These are phyloP conservation scores for Hamigera avellanea DNA, from an alignment of 495 filamentous ascomycete genomes.

Conservation along the genomic window DNA sequence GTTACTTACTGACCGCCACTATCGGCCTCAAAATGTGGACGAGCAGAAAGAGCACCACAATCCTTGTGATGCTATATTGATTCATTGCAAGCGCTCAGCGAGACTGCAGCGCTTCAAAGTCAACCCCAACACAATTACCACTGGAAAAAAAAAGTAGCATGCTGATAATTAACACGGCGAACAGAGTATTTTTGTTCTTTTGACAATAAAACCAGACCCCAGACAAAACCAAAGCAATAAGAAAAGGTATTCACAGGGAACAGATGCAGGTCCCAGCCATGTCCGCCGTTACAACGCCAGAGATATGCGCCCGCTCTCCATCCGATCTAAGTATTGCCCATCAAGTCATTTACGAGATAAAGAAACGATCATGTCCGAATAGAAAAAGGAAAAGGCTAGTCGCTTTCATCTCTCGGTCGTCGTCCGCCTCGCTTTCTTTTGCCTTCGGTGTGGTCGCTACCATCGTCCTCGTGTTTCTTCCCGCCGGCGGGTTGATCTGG, in stretches of 20 bases:
- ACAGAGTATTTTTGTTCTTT: neutral
- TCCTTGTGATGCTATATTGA: no score
- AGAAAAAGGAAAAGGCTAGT: conserved; percentile 12
- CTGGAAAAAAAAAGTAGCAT: no score
- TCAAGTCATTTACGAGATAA: conserved; percentile 8
- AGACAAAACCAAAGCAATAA: conserved; percentile 5
- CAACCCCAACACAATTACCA: no score
- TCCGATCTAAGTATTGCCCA: conserved; percentile 23
- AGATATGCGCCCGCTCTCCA: conserved; percentile 20
- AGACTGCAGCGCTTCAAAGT: no score
- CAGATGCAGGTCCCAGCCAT: conserved; percentile 11
- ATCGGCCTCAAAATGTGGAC: no score
- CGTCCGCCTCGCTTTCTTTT: conserved; percentile 34
- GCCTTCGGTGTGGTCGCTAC: conserved; percentile 38
- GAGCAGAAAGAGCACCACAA: no score
- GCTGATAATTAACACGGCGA: no score
- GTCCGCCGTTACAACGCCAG: conserved; percentile 18
- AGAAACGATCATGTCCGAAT: conserved; percentile 1
- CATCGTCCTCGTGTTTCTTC: conserved; percentile 42
- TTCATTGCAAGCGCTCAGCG: no score
- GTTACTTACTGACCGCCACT: no score
- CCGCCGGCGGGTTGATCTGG: conserved; percentile 52
- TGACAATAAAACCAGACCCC: conserved; percentile 1
- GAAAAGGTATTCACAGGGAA: conserved; percentile 21
- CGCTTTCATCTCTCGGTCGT: conserved; percentile 37